Percentiles rank a stretch among this genome's conserved stretches.
Conservation (phyloP, 768 basidiomycete species). For the Leccinum sublutescens region DNA sequence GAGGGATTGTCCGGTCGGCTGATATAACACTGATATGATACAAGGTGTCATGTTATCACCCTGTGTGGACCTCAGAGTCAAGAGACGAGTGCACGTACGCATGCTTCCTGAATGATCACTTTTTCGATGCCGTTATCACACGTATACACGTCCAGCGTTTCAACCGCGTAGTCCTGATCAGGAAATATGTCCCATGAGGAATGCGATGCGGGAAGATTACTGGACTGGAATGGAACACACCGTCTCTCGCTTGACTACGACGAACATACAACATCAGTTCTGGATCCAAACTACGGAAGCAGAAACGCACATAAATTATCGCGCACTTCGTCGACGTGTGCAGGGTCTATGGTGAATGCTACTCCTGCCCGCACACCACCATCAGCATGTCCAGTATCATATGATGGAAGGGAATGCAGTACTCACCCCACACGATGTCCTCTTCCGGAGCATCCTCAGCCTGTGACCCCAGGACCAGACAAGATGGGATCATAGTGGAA, state of each 20-base stretch:
- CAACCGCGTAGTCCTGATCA: slow-evolving; percentile 78
- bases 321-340: slow-evolving; percentile 69
- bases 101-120: slow-evolving; percentile 45
- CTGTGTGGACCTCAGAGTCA: neutral
- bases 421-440: slow-evolving; percentile 62
- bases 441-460: slow-evolving; percentile 25
- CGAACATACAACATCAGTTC: neutral
- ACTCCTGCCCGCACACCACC: slow-evolving; percentile 47
- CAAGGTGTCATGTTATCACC: neutral
- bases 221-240: slow-evolving; percentile 31
- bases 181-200: neutral
- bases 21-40: slow-evolving; percentile 66
- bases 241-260: slow-evolving; percentile 79
- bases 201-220: neutral
- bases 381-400: neutral
- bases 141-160: slow-evolving; percentile 73
- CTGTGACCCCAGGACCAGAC: slow-evolving; percentile 3
- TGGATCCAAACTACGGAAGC: neutral
- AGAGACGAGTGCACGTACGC: neutral
- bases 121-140: slow-evolving; percentile 47
- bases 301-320: slow-evolving; percentile 67
- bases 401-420: neutral
- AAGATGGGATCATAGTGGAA: neutral
- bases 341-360: slow-evolving; percentile 84
- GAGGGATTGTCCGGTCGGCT: slow-evolving; percentile 86